phyloP scores from a whole-genome alignment of 2,329 filamentous ascomycete species.

The Apiospora saccharicola region DNA sequence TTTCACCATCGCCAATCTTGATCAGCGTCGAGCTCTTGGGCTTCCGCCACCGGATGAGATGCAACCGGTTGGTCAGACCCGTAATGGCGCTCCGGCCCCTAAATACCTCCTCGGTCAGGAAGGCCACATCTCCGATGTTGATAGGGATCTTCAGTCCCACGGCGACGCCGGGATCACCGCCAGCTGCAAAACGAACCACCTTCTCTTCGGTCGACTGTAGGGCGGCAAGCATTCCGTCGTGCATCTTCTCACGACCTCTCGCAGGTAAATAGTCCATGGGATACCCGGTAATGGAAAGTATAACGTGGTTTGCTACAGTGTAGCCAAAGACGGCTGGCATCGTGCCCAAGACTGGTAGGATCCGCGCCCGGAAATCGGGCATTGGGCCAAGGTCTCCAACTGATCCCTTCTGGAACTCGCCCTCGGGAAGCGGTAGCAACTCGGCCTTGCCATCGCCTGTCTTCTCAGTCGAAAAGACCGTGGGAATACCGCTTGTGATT shows the following conservation, averaged over 20 bases:
- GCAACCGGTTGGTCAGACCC: constrained; percentile 79
- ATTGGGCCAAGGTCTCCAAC: constrained; percentile 89
- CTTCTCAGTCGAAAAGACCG: constrained; percentile 92
- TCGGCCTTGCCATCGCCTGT: constrained; percentile 90
- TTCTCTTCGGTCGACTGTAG: constrained; percentile 84
- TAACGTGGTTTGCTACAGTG: constrained; percentile 89
- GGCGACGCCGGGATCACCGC: constrained; percentile 55
- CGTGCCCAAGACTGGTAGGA: constrained; percentile 91
- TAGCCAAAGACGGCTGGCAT: constrained; percentile 98
- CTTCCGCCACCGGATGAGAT: constrained; percentile 80
- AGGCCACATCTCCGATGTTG: constrained; percentile 82
- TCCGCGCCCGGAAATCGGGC: constrained; percentile 92
- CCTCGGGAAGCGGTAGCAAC: constrained; percentile 84
- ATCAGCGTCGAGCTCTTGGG: constrained; percentile 66
- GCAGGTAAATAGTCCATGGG: constrained; percentile 83
- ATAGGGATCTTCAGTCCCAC: constrained; percentile 82
- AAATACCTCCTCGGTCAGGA: constrained; percentile 89
- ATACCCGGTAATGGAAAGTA: constrained; percentile 82
- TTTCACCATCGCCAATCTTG: constrained; percentile 67
- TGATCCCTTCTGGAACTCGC: constrained; percentile 85
- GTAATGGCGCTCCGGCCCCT: constrained; percentile 83
- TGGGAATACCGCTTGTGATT: constrained; percentile 84
- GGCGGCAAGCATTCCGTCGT: constrained; percentile 79
- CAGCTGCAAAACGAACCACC: constrained; percentile 62
- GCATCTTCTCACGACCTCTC: constrained; percentile 90